Conservation (phyloP, 2,329 filamentous ascomycete genomes). For the Botrytis tulipae region DNA sequence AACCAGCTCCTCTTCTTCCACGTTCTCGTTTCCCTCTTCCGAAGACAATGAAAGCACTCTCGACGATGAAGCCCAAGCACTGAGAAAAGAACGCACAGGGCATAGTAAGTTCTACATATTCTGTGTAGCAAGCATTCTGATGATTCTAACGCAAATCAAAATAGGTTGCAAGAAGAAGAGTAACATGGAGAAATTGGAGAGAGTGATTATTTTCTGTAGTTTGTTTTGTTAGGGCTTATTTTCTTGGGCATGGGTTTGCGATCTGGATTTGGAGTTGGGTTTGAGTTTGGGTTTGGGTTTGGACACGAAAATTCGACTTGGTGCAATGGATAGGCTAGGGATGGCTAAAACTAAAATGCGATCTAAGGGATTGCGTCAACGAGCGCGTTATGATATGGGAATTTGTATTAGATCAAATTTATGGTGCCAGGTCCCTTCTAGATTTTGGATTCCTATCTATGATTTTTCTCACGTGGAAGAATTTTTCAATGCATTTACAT, state of each 20-base stretch:
- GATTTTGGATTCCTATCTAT: not conserved
- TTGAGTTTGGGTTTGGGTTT: not conserved
- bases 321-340: not conserved
- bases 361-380: not conserved
- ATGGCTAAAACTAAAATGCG: not conserved
- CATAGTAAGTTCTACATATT: not conserved
- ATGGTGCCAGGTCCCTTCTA: accelerated
- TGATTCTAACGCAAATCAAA: too few relatives aligned
- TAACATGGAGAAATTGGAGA: not conserved
- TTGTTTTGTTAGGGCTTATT: not conserved
- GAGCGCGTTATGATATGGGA: not conserved
- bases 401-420: not conserved
- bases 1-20: not conserved
- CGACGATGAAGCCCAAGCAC: not conserved
- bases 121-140: too few relatives aligned
- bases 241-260: not conserved
- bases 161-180: not conserved
- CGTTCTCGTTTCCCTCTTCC: not conserved
- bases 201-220: not conserved
- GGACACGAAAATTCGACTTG: not conserved
- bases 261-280: not conserved
- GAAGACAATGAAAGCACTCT: not conserved
- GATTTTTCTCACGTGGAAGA: not conserved
- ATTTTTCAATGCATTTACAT: not conserved
- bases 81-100: not conserved